Conservation (phyloP, 331 rosid species). For the Stylosanthes scabra region DNA sequence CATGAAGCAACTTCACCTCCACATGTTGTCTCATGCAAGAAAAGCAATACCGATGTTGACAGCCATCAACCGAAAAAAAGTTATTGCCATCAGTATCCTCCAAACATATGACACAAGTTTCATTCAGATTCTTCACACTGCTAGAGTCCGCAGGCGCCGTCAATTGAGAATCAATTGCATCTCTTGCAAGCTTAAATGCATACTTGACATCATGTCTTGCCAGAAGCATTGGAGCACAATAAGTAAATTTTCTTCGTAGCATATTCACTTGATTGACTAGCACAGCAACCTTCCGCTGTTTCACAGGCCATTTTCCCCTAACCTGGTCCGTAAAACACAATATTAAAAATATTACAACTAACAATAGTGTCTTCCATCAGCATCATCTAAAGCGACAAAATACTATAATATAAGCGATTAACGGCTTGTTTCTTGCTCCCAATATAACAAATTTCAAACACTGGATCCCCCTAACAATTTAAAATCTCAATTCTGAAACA, state of each 20-base stretch:
- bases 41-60: conserved; percentile 77
- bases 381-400: conserved; percentile 16
- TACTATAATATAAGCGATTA: conserved; percentile 14
- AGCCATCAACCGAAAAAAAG: conserved; percentile 70
- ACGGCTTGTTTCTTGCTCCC: neutral
- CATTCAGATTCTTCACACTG: conserved; percentile 49
- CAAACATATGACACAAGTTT: conserved; percentile 74
- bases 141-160: conserved; percentile 47
- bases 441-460: neutral
- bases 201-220: conserved; percentile 54
- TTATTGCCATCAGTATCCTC: conserved; percentile 53
- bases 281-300: conserved; percentile 46
- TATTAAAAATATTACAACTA: conserved; percentile 6
- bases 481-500: conserved; percentile 2
- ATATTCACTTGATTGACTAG: conserved; percentile 53
- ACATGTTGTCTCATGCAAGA: conserved; percentile 85
- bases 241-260: conserved; percentile 54
- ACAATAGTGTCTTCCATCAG: conserved; percentile 19
- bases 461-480: neutral
- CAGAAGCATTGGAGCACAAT: conserved; percentile 55
- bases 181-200: conserved; percentile 73
- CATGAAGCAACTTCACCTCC: conserved; percentile 76
- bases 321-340: conserved; percentile 50
- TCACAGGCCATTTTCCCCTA: conserved; percentile 56
- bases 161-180: conserved; percentile 73